Base-by-base conservation (phyloP, 2,329 filamentous ascomycete genomes). In the Colletotrichum horii region DNA sequence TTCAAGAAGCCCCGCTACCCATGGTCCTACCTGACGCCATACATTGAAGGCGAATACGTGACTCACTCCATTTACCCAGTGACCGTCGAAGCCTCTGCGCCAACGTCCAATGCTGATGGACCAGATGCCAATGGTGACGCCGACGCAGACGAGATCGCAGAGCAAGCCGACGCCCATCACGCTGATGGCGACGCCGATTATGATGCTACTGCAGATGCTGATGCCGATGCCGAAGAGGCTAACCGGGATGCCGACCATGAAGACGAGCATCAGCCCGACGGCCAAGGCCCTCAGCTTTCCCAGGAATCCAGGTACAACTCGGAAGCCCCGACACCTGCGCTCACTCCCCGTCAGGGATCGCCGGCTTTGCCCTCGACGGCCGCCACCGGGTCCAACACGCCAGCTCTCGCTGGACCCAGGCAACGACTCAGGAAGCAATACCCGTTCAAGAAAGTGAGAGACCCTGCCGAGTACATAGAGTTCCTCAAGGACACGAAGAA, bases 401-500 rank as follows among this genome's bases (percentile, higher is more conserved):
- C 67, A 69, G 82, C 76, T 80, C 87, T 78, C 80, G 86, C 74
- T 79, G 85, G 71, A 76, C 82, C 52, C 78, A 84, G 52, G 64
- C 71, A 75, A 15, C 58, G 60, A 15, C 68, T 70, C n/a, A 62
- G 77, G 8, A 76, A 78, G 66, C 77, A 78, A 60, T 91, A 85
- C 78, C 80, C 81, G 4, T 91, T 89, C 79, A 86, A 85, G 66
- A 89, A 90, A 79, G 82, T 91, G 9, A 87, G 89, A 34, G 85
- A 90, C 56, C 83, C 89, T 1, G 85, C 88, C 4, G 87, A 90
- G 11, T 91, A 88, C 73, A 81, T 84, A 43, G 83, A 86, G 3
- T 83, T 87, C 3, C 82, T 92, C 32, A 85, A 90, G 70, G 85
- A 90, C 72, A 84, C 85, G 78, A 88, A 91, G 76, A 83, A 88